Evolutionary conservation across 192 early-diverging fungal genomes (phyloP).

Genomic region (Entomortierella chlamydospora): DNA sequence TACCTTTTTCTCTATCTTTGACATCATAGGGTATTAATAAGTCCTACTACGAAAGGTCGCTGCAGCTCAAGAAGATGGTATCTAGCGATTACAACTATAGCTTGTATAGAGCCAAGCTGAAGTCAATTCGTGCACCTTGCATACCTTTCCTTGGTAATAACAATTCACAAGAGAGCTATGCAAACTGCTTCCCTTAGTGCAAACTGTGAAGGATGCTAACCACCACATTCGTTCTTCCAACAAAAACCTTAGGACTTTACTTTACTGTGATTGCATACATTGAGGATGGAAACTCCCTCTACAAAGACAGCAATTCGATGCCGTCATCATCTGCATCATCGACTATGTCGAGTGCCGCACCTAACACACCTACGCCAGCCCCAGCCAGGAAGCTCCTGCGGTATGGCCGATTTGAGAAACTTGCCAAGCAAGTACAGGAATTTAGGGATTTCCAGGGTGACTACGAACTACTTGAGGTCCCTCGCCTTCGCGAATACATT

Average conservation of each 20-base stretch:
- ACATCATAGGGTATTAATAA: constrained; percentile 32
- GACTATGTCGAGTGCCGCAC: not conserved
- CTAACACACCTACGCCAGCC: constrained; percentile 18
- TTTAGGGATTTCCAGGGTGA: constrained; percentile 37
- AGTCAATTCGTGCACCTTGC: constrained; percentile 41
- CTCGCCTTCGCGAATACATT: constrained; percentile 49
- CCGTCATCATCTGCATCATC: not conserved
- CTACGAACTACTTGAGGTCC: constrained; percentile 53
- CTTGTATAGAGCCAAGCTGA: constrained; percentile 35
- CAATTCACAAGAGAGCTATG: too few relatives aligned
- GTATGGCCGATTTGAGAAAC: constrained; percentile 38
- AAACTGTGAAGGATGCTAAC: not conserved
- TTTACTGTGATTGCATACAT: constrained; percentile 36
- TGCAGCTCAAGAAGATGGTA: constrained; percentile 31
- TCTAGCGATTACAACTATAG: constrained; percentile 39
- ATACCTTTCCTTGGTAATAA: constrained; percentile 44
- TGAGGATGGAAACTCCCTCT: constrained; percentile 48
- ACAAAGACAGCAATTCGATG: constrained; percentile 27
- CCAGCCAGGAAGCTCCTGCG: constrained; percentile 24
- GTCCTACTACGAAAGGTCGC: constrained; percentile 26
- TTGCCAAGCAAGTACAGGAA: constrained; percentile 38
- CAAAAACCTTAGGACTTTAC: constrained; percentile 18
- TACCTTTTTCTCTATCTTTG: not conserved
- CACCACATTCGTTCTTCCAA: not conserved
- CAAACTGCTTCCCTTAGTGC: too few relatives aligned